Base-by-base conservation (phyloP, 2,329 filamentous ascomycete genomes). In the Falciphora oryzae region DNA sequence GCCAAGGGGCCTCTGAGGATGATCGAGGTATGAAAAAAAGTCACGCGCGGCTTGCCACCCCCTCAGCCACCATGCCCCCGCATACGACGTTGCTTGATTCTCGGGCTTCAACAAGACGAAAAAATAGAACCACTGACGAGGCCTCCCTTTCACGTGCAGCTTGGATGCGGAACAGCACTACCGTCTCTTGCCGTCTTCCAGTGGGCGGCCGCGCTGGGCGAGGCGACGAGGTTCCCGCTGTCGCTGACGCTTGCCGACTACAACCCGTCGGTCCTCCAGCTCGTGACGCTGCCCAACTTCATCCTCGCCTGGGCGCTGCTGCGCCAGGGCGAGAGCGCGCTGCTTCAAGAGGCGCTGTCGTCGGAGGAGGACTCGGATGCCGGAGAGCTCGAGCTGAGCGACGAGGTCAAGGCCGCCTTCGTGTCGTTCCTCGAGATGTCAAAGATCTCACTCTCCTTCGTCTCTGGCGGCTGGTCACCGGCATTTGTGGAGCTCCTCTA, bases 221-320 rank as follows among this genome's bases (percentile, higher is more conserved):
- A 61, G 71, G 77, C 69, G 75, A 68, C 68, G 62, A 70, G 59
- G 35, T 64, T 61, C 65, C 74, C 75, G 38, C 75, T 90, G 32
- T 81, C 84, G 64, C 83, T 94, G 68, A 84, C 87, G 25, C 77
- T 94, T 29, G 88, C 90, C 63, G 91, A 95, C 76, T 95, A 93
- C 78, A 95, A 95, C 72, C 86, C 87, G 53, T 85, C 87, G 4
- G 91, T 95, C 16, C 80, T 95, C 63, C 85, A 89, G 65, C 85
- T 94, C 18, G 90, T 93, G 67, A 94, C 91, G 1, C 74, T 95
- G 44, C 91, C 91, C 64, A 95, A 95, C 75, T 79, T 94, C 58
- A 75, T 95, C 56, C 81, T 95, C 38, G 83, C 85, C 6, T 95
- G 89, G 86, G 81, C 85, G 16, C 75, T 87, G 31, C 73, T 78